Conservation (phyloP, 306 rosid species). For the Crotalaria pallida region DNA sequence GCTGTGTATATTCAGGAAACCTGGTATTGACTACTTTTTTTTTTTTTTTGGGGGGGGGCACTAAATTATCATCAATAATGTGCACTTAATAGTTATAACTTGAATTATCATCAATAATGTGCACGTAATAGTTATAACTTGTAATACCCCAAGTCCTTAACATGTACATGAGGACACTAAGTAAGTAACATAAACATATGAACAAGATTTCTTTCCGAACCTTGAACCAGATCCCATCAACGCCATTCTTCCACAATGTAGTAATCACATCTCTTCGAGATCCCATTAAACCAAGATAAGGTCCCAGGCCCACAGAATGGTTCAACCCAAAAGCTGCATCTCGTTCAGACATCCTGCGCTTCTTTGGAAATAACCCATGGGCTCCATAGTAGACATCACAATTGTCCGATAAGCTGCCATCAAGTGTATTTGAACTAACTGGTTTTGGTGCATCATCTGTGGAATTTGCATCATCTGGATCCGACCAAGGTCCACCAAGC, state of each 20-base stretch:
- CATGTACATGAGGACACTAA: background rate
- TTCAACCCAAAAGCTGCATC: constrained; percentile 99
- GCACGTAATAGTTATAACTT: background rate
- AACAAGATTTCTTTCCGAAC: constrained; percentile 38
- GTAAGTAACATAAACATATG: background rate
- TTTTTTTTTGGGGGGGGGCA: background rate
- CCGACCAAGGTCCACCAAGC: constrained; percentile 90
- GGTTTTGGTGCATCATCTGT: constrained; percentile 58
- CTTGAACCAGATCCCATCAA: constrained; percentile 97
- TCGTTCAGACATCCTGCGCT: constrained; percentile 97
- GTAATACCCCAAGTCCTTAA: no score
- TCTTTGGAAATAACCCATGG: constrained; percentile 86
- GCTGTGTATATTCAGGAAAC: background rate
- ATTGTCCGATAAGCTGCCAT: constrained; percentile 57
- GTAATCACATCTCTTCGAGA: constrained; percentile 98
- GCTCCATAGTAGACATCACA: constrained; percentile 52
- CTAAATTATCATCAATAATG: background rate
- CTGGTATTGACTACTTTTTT: background rate
- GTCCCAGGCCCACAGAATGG: constrained; percentile 90
- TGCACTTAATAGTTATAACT: constrained; percentile 1
- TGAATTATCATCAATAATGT: background rate
- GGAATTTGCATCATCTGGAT: constrained; percentile 51
- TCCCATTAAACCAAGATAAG: constrained; percentile 98
- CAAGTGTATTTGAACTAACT: constrained; percentile 51
- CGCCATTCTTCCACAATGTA: constrained; percentile 95